Percentiles rank a stretch among this genome's conserved stretches.
Evolutionary conservation across 192 early-diverging fungal species (phyloP).

Genomic region (Dissophora globulifera): DNA sequence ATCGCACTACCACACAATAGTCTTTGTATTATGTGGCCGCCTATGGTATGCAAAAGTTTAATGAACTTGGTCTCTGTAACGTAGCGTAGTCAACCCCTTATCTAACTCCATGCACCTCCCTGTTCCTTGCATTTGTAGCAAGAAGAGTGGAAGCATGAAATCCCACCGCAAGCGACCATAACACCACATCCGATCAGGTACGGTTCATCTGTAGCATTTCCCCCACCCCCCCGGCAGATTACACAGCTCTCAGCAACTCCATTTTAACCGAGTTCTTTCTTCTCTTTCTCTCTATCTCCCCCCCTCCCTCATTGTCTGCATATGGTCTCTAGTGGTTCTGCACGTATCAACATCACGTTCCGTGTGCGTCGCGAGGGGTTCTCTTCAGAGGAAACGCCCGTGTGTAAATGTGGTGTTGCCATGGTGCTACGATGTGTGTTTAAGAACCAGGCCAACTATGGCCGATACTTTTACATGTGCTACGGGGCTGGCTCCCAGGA

Average conservation of each 20-base stretch:
- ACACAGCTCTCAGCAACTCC: too few species aligned
- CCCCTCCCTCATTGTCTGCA: too few species aligned
- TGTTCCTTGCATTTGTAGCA: constrained; percentile 5
- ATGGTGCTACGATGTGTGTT: constrained; percentile 53
- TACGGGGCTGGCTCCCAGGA: constrained; percentile 41
- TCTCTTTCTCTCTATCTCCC: too few species aligned
- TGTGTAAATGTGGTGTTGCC: constrained; percentile 52
- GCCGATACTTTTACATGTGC: constrained; percentile 59
- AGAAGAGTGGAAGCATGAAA: constrained; percentile 58
- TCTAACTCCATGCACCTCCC: too few species aligned
- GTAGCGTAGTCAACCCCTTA: too few species aligned
- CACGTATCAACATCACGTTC: constrained; percentile 57
- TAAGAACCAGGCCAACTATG: constrained; percentile 49
- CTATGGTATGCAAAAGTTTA: constrained; percentile 46
- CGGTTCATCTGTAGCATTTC: neutral
- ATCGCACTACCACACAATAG: constrained; percentile 57
- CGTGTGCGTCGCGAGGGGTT: constrained; percentile 51
- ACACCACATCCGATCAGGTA: constrained; percentile 52
- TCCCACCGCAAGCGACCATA: constrained; percentile 36
- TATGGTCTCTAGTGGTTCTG: constrained; percentile 49
- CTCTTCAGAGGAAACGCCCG: constrained; percentile 40
- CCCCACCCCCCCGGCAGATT: too few species aligned
- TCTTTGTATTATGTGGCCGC: constrained; percentile 58
- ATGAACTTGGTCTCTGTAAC: neutral
- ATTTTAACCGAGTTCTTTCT: too few species aligned